These are phyloP conservation scores for Nitzschia inconspicua DNA, from an alignment of 108 stramenopile species.

Conservation along the genomic window DNA sequence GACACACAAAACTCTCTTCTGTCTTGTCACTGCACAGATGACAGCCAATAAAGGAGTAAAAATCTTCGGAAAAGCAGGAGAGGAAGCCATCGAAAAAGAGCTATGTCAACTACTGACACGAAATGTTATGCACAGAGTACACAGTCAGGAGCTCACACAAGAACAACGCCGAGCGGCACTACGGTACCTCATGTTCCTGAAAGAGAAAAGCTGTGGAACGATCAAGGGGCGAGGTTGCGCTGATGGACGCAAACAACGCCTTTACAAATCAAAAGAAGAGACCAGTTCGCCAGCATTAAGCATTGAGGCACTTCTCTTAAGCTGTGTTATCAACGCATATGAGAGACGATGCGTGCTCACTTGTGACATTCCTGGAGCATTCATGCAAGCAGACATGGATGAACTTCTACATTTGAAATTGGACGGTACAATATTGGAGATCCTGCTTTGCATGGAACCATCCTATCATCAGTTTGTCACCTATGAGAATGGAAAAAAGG, in stretches of 20 bases:
- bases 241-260: constrained; percentile 28
- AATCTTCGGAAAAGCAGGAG: constrained; percentile 30
- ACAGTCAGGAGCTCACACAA: constrained; percentile 10
- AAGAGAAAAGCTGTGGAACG: constrained; percentile 29
- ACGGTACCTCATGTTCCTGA: constrained; percentile 42
- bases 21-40: no score
- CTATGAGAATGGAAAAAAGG: constrained; percentile 8
- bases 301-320: constrained; percentile 11
- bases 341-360: no score
- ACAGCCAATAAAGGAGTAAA: constrained; percentile 29
- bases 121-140: constrained; percentile 23
- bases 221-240: constrained; percentile 45
- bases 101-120: constrained; percentile 34
- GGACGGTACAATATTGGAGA: no score
- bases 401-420: no score
- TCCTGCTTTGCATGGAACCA: no score
- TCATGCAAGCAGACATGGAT: no score
- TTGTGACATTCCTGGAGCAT: no score
- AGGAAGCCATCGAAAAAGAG: constrained; percentile 30
- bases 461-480: no score
- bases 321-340: constrained; percentile 23
- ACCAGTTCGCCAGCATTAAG: constrained; percentile 25
- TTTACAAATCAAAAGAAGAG: constrained; percentile 19
- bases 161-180: constrained; percentile 31
- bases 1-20: no score